Evolutionary conservation across 495 filamentous ascomycete species (phyloP).

Genomic region (Tuber calosporum): DNA sequence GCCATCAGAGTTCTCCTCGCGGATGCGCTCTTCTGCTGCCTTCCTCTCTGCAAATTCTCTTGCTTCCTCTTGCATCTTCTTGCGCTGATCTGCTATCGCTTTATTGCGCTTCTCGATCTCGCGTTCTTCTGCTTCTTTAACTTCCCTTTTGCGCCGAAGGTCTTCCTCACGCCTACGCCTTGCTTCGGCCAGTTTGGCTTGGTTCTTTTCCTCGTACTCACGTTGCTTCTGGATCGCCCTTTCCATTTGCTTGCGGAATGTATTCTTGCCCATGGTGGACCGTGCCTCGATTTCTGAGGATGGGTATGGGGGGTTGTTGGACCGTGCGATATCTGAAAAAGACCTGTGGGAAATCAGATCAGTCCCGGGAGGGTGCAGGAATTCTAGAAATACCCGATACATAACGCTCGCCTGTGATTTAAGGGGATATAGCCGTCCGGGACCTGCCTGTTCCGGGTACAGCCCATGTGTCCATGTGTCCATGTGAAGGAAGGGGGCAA

Average conservation of each 20-base stretch:
- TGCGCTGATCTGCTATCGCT: slow-evolving; percentile 73
- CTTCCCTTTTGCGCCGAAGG: slow-evolving; percentile 63
- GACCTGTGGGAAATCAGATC: slow-evolving; percentile 38
- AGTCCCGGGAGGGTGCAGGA: slow-evolving; percentile 6
- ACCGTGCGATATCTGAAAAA: slow-evolving; percentile 70
- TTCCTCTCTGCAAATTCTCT: slow-evolving; percentile 61
- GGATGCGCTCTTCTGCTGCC: slow-evolving; percentile 61
- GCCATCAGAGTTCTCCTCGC: slow-evolving; percentile 56
- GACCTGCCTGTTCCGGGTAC: background rate
- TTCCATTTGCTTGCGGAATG: slow-evolving; percentile 82
- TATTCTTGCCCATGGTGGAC: slow-evolving; percentile 92
- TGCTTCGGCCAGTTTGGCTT: slow-evolving; percentile 69
- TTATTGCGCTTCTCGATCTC: slow-evolving; percentile 61
- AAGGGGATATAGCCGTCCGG: background rate
- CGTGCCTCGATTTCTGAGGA: slow-evolving; percentile 83
- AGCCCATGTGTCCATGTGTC: background rate
- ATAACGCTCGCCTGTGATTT: background rate
- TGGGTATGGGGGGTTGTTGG: slow-evolving; percentile 83
- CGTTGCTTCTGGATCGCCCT: slow-evolving; percentile 72
- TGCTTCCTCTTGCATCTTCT: slow-evolving; percentile 67
- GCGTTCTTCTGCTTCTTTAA: slow-evolving; percentile 57
- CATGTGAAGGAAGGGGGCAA: background rate
- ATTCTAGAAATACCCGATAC: background rate
- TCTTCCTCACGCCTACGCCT: slow-evolving; percentile 70
- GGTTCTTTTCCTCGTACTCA: slow-evolving; percentile 91